Conservation (phyloP, 306 rosid genomes). For the Vicia faba region DNA sequence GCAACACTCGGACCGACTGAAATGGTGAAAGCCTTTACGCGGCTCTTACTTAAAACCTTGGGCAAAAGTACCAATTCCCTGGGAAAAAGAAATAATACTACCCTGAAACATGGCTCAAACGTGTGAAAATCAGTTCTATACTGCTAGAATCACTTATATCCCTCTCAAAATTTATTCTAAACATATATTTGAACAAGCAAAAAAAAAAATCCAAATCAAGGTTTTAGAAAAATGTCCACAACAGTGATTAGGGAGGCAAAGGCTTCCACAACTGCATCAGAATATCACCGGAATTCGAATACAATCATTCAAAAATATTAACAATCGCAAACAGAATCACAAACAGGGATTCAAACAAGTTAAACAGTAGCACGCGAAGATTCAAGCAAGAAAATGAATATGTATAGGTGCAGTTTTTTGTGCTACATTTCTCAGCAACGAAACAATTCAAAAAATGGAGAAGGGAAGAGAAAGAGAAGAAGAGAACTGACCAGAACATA, state of each 20-base stretch:
- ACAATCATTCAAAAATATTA: neutral
- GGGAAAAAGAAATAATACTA: neutral
- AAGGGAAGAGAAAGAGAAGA: neutral
- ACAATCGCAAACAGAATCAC: neutral
- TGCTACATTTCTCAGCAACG: slow-evolving; percentile 29
- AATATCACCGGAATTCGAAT: neutral
- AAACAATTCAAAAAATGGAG: neutral
- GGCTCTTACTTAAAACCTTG: neutral
- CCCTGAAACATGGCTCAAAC: neutral
- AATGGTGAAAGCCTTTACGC: too few species aligned
- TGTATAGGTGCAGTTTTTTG: neutral
- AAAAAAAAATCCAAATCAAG: neutral
- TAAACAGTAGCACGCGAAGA: too few species aligned
- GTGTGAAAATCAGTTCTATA: neutral
- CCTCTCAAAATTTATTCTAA: neutral
- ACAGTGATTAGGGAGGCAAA: neutral
- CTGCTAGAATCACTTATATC: neutral
- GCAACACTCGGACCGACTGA: too few species aligned
- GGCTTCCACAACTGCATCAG: neutral
- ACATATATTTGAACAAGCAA: neutral
- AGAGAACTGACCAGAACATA: slow-evolving; percentile 60
- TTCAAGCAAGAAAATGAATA: slow-evolving; percentile 9
- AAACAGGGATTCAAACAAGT: neutral
- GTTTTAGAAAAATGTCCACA: neutral
- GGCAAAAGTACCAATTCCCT: neutral